A percentile compares a stretch with the other conserved stretches of the same genome.
Evolutionary conservation across 768 basidiomycete species (phyloP).

Genomic region (Psilocybe azurescens): DNA sequence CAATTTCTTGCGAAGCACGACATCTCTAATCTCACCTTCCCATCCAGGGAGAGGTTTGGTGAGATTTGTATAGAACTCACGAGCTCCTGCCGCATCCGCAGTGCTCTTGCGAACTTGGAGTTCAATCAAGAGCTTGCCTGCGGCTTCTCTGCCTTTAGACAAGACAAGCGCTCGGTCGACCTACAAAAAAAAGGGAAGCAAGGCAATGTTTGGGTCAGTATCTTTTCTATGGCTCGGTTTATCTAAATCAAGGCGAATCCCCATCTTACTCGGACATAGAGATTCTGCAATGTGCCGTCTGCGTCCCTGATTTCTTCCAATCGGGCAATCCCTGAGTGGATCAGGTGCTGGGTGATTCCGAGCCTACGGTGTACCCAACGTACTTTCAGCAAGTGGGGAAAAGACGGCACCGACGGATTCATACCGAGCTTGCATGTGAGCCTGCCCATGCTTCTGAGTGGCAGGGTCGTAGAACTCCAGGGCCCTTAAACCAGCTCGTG

Average conservation of each 20-base stretch:
- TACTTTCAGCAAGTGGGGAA: conserved; percentile 5
- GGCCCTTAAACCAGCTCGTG: conserved; percentile 78
- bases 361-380: conserved; percentile 47
- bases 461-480: conserved; percentile 85
- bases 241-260: background rate
- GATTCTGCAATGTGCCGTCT: conserved; percentile 65
- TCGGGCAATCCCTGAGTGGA: conserved; percentile 69
- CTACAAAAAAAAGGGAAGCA: conserved; percentile 36
- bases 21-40: conserved; percentile 76
- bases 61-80: conserved; percentile 77
- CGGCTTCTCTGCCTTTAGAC: conserved; percentile 64
- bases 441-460: conserved; percentile 85
- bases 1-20: conserved; percentile 81
- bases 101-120: conserved; percentile 88
- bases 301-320: conserved; percentile 70
- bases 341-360: conserved; percentile 83
- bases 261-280: conserved; percentile 66
- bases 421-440: conserved; percentile 90
- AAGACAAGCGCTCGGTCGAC: conserved; percentile 76
- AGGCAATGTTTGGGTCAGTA: background rate
- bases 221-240: conserved; percentile 2
- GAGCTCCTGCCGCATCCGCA: conserved; percentile 82
- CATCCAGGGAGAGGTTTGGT: conserved; percentile 76
- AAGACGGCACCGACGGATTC: conserved; percentile 22
- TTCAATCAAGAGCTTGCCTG: conserved; percentile 77